Percentiles rank a stretch among this genome's conserved stretches.
phyloP scores from a whole-genome alignment of 1,284 basidiomycete species.

The Ceratobasidium theobromae region DNA sequence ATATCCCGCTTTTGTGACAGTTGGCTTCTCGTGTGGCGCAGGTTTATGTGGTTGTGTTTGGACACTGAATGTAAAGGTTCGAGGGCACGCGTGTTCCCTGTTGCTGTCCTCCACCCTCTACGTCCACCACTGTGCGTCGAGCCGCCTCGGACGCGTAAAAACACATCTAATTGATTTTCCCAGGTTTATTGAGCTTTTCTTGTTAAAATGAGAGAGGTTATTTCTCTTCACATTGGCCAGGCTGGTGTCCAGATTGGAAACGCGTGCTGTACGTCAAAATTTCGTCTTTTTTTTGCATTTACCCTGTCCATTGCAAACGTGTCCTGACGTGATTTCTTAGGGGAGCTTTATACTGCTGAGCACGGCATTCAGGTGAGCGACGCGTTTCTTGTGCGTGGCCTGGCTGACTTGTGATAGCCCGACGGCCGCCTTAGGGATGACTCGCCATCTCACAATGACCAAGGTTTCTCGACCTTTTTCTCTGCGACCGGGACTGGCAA shows the following conservation, averaged over 20 bases:
- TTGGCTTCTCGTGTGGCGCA: conserved; percentile 12
- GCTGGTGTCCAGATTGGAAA: conserved; percentile 97
- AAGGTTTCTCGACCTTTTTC: conserved; percentile 96
- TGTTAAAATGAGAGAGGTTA: conserved; percentile 55
- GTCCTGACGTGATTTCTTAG: conserved; percentile 47
- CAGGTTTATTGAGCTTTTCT: conserved; percentile 4
- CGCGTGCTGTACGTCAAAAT: conserved; percentile 57
- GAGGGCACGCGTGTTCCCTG: conserved; percentile 1
- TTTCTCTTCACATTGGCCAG: conserved; percentile 93
- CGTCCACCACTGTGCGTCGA: conserved; percentile 34
- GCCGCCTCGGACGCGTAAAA: conserved; percentile 1
- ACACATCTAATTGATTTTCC: not conserved
- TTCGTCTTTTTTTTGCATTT: conserved; percentile 1
- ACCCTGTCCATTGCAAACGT: not conserved
- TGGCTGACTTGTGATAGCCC: conserved; percentile 55
- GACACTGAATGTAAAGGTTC: not conserved
- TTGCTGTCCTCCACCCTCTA: conserved; percentile 3
- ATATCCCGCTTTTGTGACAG: not conserved
- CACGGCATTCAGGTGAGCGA: conserved; percentile 88
- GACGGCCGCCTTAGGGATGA: conserved; percentile 85
- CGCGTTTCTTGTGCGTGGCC: not conserved
- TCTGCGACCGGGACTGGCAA: conserved; percentile 81
- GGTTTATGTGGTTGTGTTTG: not conserved
- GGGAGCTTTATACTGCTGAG: conserved; percentile 99
- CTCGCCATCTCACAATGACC: conserved; percentile 73